Evolutionary conservation across 257 asterid genomes (phyloP).

Genomic region (Petunia axillaris): DNA sequence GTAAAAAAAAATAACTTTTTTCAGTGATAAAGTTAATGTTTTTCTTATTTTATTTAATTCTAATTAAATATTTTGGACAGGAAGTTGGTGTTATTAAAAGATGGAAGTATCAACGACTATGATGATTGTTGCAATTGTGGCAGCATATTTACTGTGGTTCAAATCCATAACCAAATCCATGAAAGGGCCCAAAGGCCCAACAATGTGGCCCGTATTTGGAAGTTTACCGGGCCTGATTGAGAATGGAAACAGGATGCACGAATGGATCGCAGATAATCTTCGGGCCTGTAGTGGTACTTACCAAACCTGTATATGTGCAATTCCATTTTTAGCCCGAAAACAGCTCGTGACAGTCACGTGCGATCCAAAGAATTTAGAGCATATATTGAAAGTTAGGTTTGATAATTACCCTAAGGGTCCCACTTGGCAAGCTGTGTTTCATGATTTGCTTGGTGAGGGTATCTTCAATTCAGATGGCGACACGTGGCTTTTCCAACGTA

Average conservation of each 20-base stretch:
- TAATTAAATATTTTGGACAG: not conserved
- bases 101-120: slow-evolving; percentile 47
- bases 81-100: not conserved
- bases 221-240: slow-evolving; percentile 60
- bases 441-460: slow-evolving; percentile 62
- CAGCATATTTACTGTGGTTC: slow-evolving; percentile 55
- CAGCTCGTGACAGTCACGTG: slow-evolving; percentile 74
- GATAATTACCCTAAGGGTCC: slow-evolving; percentile 76
- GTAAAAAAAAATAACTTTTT: too few relatives aligned
- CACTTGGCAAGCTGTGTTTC: slow-evolving; percentile 69
- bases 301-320: slow-evolving; percentile 57
- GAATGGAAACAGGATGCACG: slow-evolving; percentile 52
- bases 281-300: slow-evolving; percentile 61
- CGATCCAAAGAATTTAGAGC: slow-evolving; percentile 65
- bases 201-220: slow-evolving; percentile 59
- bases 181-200: slow-evolving; percentile 52
- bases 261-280: slow-evolving; percentile 66
- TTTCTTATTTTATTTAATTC: not conserved
- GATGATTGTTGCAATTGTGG: slow-evolving; percentile 43
- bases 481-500: slow-evolving; percentile 73
- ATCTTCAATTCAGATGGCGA: slow-evolving; percentile 68
- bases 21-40: not conserved
- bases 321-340: slow-evolving; percentile 56
- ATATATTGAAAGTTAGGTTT: slow-evolving; percentile 53
- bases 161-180: slow-evolving; percentile 41